Conservation (phyloP, 352 stramenopile species). For the Pythium biforme region DNA sequence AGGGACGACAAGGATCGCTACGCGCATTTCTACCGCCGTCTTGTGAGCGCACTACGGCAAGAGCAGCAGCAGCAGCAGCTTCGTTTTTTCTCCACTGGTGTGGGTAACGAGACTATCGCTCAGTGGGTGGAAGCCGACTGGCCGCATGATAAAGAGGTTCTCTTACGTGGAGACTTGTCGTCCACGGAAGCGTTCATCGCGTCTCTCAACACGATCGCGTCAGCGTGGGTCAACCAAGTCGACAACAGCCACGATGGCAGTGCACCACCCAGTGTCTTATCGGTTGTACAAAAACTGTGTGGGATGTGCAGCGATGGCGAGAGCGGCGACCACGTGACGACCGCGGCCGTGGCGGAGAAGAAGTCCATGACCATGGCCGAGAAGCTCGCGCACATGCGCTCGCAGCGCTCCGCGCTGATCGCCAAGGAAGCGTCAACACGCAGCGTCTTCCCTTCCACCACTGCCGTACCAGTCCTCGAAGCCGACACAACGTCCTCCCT, state of each 20-base stretch:
- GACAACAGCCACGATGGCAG: background rate
- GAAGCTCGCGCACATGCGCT: slow-evolving; percentile 25
- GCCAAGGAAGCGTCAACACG: slow-evolving; percentile 2
- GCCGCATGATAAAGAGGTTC: background rate
- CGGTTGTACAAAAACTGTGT: background rate
- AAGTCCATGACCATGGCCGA: slow-evolving; percentile 21
- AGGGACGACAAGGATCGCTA: background rate
- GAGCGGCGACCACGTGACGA: background rate
- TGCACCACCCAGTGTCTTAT: background rate
- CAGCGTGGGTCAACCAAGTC: background rate
- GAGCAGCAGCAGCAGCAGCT: background rate
- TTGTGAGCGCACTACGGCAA: background rate
- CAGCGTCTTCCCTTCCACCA: background rate
- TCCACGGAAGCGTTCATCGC: background rate
- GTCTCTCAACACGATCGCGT: background rate
- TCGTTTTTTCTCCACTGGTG: background rate
- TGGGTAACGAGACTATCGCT: background rate
- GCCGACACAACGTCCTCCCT: background rate
- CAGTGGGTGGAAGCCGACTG: slow-evolving; percentile 16
- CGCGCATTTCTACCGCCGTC: slow-evolving; percentile 7
- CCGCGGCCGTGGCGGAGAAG: background rate
- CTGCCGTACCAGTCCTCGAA: background rate
- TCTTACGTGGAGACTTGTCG: background rate
- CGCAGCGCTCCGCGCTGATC: slow-evolving; percentile 12
- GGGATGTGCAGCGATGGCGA: background rate